A percentile compares a stretch with the other conserved stretches of the same genome.
phyloP scores from a whole-genome alignment of 768 basidiomycete species.

The Cubamyces sp. region DNA sequence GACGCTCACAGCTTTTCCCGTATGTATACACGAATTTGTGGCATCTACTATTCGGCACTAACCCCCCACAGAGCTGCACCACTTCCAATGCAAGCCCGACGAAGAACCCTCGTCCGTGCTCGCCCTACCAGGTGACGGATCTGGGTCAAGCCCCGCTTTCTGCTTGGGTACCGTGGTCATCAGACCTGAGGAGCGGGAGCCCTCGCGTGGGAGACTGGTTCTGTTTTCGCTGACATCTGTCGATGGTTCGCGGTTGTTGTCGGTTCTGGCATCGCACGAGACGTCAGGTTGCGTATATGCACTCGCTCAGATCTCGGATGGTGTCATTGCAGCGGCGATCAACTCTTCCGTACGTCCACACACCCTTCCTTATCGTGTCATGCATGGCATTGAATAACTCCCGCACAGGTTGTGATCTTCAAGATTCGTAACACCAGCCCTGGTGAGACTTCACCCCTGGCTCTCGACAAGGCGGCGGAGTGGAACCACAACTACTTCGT shows the following conservation, averaged over 20 bases:
- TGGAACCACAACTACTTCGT: constrained; percentile 89
- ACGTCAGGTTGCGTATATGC: constrained; percentile 75
- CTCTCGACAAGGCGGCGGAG: constrained; percentile 49
- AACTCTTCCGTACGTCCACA: constrained; percentile 68
- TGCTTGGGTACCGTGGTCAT: constrained; percentile 44
- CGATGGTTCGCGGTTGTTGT: constrained; percentile 26
- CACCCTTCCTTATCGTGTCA: neutral
- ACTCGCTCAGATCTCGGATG: constrained; percentile 47
- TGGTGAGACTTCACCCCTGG: constrained; percentile 34
- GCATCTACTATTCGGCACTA: neutral
- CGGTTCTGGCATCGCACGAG: constrained; percentile 45
- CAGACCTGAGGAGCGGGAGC: constrained; percentile 35
- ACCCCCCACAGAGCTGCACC: constrained; percentile 46
- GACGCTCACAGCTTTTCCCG: constrained; percentile 66
- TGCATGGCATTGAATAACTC: neutral
- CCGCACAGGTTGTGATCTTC: constrained; percentile 31
- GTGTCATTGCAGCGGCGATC: constrained; percentile 66
- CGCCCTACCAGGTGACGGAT: constrained; percentile 26
- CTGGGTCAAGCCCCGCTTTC: constrained; percentile 28
- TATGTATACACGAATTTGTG: constrained; percentile 10
- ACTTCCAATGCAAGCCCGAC: constrained; percentile 50
- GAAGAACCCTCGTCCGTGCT: constrained; percentile 69
- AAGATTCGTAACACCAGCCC: constrained; percentile 52
- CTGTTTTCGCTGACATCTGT: constrained; percentile 49
- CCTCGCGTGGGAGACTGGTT: constrained; percentile 61